phyloP scores from a whole-genome alignment of 2,329 filamentous ascomycete species.

The Fusarium udum region DNA sequence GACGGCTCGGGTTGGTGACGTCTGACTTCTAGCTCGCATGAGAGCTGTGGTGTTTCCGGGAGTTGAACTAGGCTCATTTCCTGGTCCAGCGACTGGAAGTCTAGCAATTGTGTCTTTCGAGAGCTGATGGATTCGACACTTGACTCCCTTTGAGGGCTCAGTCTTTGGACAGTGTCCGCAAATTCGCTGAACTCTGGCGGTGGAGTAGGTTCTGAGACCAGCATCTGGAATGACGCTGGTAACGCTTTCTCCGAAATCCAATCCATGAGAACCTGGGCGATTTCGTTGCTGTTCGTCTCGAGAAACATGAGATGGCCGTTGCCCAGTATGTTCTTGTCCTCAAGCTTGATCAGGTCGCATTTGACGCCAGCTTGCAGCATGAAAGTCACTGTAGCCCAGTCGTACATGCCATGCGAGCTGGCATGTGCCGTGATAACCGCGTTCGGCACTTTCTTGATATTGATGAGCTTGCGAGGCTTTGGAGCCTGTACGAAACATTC shows the following conservation, averaged over 20 bases:
- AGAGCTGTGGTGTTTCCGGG: neutral
- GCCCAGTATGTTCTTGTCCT: conserved; percentile 55
- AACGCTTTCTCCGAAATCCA: conserved; percentile 47
- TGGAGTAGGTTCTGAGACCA: neutral
- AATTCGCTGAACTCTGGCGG: neutral
- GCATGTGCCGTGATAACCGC: conserved; percentile 62
- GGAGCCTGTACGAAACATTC: conserved; percentile 36
- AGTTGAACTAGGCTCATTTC: neutral
- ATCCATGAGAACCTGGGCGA: conserved; percentile 50
- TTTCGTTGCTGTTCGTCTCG: conserved; percentile 59
- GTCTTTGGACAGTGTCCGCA: neutral
- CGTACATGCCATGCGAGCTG: conserved; percentile 63
- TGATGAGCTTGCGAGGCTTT: conserved; percentile 53
- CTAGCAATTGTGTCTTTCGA: neutral
- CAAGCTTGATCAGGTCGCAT: conserved; percentile 56
- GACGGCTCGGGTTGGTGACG: neutral
- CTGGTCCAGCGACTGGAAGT: neutral
- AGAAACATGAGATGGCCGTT: conserved; percentile 67
- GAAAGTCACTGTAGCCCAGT: conserved; percentile 63
- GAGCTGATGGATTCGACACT: neutral
- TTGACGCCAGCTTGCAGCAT: conserved; percentile 61
- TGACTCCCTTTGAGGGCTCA: neutral
- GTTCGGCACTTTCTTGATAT: conserved; percentile 59
- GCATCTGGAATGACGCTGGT: neutral
- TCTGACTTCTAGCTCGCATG: neutral